Evolutionary conservation across 2,329 filamentous ascomycete species (phyloP), one percentile per base, ranked within the genome.

Genomic region (Penicillium fuscoglaucum): DNA sequence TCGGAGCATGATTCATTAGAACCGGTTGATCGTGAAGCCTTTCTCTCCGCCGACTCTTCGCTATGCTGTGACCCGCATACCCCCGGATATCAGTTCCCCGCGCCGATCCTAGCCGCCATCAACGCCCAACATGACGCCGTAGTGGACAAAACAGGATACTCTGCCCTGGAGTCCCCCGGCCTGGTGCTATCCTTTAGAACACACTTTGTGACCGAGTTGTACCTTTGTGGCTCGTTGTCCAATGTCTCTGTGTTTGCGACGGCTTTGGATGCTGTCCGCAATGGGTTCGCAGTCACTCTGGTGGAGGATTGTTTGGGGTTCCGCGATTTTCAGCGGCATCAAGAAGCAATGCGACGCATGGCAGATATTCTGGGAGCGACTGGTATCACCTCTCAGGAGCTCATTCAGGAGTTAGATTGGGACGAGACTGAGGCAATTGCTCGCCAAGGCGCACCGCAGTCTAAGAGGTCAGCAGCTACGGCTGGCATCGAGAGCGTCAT

Each of bases 201-300:
- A n/a, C 90, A 87, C 62, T 87, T 97, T 65, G 86, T 96, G 58
- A 96, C 92, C 2, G 90, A 97, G 68, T 80, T 99, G 13, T 97
- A 90, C 74, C 84, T 98, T 26, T 96, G 90, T 69, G 95, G 95
- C 24, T 89, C 90, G 45, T 83, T 96, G 49, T 90, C 89, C 44
- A 97, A 98, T 68, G 80, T 96, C 37, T 93, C 92, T 33, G 87
- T 98, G 47, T 92, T 95, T 71, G 93, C 95, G 8, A 97, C 93
- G 1, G 92, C 92, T 4, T 82, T 96, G 62, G 95, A 97, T 70
- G 95, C 93, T 12, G 93, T 91, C 1, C 85, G 89, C 21, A 90
- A 97, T 73, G 95, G 93, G 5, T 87, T 96, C 68, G 82, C 86
- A n/a, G 91, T 97, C 68, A 95, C 90, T 6, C 80, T 98, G 13